A percentile compares a stretch with the other conserved stretches of the same genome.
phyloP scores from a whole-genome alignment of 2,329 filamentous ascomycete genomes.

The Cercospora citrullina region DNA sequence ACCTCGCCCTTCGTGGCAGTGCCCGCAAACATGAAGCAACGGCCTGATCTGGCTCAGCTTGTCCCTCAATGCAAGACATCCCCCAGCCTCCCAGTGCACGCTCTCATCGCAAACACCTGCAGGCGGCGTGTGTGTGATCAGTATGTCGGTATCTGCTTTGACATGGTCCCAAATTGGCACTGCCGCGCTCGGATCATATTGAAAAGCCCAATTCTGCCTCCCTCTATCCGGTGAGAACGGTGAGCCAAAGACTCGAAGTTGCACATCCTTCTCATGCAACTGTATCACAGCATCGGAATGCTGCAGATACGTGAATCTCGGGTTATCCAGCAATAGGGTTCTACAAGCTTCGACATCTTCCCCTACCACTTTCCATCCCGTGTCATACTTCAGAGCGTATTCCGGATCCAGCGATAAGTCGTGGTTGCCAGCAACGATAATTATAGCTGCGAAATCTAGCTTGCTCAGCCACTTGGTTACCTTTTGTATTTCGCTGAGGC shows the following conservation, averaged over 20 bases:
- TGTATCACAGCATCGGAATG: slow-evolving; percentile 58
- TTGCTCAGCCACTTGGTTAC: slow-evolving; percentile 67
- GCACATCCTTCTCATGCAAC: slow-evolving; percentile 61
- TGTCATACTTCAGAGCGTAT: slow-evolving; percentile 34
- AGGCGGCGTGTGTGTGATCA: slow-evolving; percentile 71
- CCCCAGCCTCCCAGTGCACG: slow-evolving; percentile 46
- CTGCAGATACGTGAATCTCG: slow-evolving; percentile 63
- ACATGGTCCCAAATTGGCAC: slow-evolving; percentile 60
- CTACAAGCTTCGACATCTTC: slow-evolving; percentile 57
- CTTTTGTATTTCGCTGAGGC: slow-evolving; percentile 56
- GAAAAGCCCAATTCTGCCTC: slow-evolving; percentile 63
- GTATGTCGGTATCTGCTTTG: slow-evolving; percentile 62
- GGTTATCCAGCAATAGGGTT: slow-evolving; percentile 51
- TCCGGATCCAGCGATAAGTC: slow-evolving; percentile 66
- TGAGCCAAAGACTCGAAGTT: slow-evolving; percentile 69
- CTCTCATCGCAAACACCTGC: slow-evolving; percentile 57
- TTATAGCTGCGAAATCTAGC: slow-evolving; percentile 67
- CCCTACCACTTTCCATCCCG: slow-evolving; percentile 27
- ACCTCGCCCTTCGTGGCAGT: slow-evolving; percentile 69
- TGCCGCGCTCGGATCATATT: slow-evolving; percentile 53
- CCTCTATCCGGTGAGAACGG: slow-evolving; percentile 58
- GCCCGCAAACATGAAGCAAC: slow-evolving; percentile 66
- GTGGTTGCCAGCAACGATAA: slow-evolving; percentile 76
- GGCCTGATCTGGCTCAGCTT: slow-evolving; percentile 64
- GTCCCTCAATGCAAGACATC: slow-evolving; percentile 61